These are phyloP conservation scores for Helicosporidium sp. DNA, from an alignment of 139 green algal species.

Conservation along the genomic window DNA sequence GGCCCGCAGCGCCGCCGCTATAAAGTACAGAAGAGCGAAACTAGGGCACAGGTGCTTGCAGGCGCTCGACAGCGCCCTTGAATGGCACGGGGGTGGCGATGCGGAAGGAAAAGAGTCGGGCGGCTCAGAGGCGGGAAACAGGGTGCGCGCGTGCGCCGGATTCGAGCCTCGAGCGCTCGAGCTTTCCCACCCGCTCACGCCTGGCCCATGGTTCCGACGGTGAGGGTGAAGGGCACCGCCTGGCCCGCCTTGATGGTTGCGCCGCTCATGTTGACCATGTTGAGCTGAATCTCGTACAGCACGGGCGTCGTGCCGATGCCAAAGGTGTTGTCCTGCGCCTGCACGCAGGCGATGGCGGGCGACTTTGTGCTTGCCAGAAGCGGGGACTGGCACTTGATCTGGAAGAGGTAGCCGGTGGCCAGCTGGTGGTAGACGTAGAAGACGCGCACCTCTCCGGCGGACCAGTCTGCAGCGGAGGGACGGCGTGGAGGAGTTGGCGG, in stretches of 20 bases:
- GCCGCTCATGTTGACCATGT: slow-evolving; percentile 5
- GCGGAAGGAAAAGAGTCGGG: too few relatives aligned
- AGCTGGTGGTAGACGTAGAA: slow-evolving; percentile 8
- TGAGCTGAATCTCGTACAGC: slow-evolving; percentile 3
- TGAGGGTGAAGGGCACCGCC: neutral
- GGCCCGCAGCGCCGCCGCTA: too few relatives aligned
- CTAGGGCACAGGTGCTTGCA: too few relatives aligned
- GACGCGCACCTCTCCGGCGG: neutral
- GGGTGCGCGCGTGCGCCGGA: too few relatives aligned
- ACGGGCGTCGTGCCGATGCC: neutral
- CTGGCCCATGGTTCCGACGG: slow-evolving; percentile 1
- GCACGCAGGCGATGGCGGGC: slow-evolving; percentile 1
- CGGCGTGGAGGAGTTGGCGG: too few relatives aligned
- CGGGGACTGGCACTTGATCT: slow-evolving; percentile 8
- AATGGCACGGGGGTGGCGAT: too few relatives aligned
- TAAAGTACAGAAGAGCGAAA: too few relatives aligned
- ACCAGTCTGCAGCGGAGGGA: slow-evolving; percentile 10
- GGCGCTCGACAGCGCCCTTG: too few relatives aligned
- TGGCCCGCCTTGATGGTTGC: neutral
- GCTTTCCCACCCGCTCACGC: too few relatives aligned
- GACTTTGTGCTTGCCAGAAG: neutral
- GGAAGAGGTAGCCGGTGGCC: slow-evolving; percentile 5
- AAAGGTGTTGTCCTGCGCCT: slow-evolving; percentile 5
- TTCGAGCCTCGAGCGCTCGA: too few relatives aligned
- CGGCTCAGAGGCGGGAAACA: too few relatives aligned